phyloP scores from a whole-genome alignment of 768 basidiomycete species.

The Peribolospora baueri region DNA sequence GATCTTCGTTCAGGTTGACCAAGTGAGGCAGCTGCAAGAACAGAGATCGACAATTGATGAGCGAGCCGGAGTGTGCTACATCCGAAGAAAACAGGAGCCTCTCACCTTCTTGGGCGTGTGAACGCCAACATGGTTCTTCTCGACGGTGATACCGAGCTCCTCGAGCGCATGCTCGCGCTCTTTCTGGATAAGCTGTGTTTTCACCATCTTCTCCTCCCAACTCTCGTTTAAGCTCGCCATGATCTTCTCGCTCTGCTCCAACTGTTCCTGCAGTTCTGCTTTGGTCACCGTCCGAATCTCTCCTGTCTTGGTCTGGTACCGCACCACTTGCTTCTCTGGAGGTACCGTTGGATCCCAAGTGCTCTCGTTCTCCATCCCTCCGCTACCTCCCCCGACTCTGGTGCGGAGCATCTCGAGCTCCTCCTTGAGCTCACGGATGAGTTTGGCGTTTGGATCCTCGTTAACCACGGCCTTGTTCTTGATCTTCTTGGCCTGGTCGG shows the following conservation, averaged over 20 bases:
- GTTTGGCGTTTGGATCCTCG: slow-evolving; percentile 97
- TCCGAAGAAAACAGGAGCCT: background rate
- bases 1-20: slow-evolving; percentile 37
- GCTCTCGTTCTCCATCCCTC: slow-evolving; percentile 29
- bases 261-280: slow-evolving; percentile 88
- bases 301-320: slow-evolving; percentile 77
- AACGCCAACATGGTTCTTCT: slow-evolving; percentile 87
- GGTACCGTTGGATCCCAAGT: slow-evolving; percentile 69
- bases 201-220: slow-evolving; percentile 79
- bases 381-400: slow-evolving; percentile 40
- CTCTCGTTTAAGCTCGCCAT: slow-evolving; percentile 85
- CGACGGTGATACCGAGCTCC: slow-evolving; percentile 89
- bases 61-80: background rate
- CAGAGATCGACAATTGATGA: background rate
- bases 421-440: slow-evolving; percentile 95
- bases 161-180: slow-evolving; percentile 94
- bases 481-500: slow-evolving; percentile 79
- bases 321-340: slow-evolving; percentile 82
- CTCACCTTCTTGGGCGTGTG: slow-evolving; percentile 83
- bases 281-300: slow-evolving; percentile 87
- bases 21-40: slow-evolving; percentile 49
- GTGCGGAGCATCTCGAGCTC: slow-evolving; percentile 83
- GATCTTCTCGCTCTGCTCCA: slow-evolving; percentile 80
- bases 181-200: slow-evolving; percentile 83
- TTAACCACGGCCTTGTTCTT: slow-evolving; percentile 99